phyloP scores from a whole-genome alignment of 2,329 filamentous ascomycete genomes.

The Sphaerostilbella broomeana region DNA sequence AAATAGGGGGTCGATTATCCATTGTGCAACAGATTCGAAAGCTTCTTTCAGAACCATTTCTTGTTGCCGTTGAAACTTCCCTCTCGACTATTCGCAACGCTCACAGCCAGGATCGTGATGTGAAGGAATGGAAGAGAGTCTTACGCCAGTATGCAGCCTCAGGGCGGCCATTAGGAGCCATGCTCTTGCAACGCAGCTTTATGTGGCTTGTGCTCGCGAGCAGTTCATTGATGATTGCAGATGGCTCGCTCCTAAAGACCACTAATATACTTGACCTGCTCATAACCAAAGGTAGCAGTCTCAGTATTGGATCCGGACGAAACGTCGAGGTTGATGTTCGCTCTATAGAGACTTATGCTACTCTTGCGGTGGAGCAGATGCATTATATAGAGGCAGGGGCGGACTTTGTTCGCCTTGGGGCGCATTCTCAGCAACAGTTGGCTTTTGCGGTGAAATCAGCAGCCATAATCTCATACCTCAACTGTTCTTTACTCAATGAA shows the following conservation, averaged over 20 bases:
- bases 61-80: constrained; percentile 80
- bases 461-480: constrained; percentile 75
- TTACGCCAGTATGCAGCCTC: constrained; percentile 73
- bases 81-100: constrained; percentile 86
- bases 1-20: constrained; percentile 61
- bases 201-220: constrained; percentile 76
- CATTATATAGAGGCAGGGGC: constrained; percentile 79
- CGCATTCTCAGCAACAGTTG: constrained; percentile 77
- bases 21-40: constrained; percentile 65
- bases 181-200: constrained; percentile 84
- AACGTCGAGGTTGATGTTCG: constrained; percentile 46
- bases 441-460: constrained; percentile 81
- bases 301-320: constrained; percentile 27
- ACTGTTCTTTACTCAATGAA: constrained; percentile 76
- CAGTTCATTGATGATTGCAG: constrained; percentile 65
- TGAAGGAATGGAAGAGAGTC: constrained; percentile 84
- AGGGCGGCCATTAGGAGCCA: constrained; percentile 78
- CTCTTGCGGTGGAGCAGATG: constrained; percentile 75
- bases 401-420: constrained; percentile 77
- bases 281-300: constrained; percentile 49
- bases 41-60: constrained; percentile 75
- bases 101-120: constrained; percentile 54
- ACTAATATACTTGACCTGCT: constrained; percentile 68
- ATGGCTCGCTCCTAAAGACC: constrained; percentile 51
- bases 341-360: constrained; percentile 58